These are phyloP conservation scores for Tuber brumale DNA, from an alignment of 495 filamentous ascomycete species.

Conservation along the genomic window DNA sequence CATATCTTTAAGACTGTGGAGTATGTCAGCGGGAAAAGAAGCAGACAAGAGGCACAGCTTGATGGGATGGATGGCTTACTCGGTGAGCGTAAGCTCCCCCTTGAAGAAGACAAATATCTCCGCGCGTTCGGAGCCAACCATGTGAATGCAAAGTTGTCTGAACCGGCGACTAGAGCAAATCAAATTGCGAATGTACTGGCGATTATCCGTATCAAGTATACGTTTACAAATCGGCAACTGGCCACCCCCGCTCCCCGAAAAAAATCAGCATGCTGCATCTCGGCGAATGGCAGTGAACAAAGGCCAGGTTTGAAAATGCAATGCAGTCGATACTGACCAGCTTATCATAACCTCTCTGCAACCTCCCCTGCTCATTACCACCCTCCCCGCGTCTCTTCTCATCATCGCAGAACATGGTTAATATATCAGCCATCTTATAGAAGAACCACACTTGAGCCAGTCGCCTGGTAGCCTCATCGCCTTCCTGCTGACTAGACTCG, in stretches of 20 bases:
- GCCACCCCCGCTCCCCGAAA: neutral
- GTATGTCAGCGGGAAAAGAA: conserved; percentile 4
- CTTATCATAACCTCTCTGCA: conserved; percentile 35
- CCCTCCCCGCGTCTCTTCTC: conserved; percentile 34
- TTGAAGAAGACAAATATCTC: conserved; percentile 37
- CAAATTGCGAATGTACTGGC: conserved; percentile 34
- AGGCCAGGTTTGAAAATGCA: neutral
- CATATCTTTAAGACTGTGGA: conserved; percentile 31
- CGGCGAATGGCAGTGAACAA: neutral
- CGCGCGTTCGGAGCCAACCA: conserved; percentile 27
- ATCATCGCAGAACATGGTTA: conserved; percentile 31
- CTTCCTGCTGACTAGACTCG: conserved; percentile 22
- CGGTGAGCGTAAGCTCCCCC: conserved; percentile 33
- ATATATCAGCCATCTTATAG: conserved; percentile 37
- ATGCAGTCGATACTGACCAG: conserved; percentile 18
- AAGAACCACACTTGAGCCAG: conserved; percentile 38
- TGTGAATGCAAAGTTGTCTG: conserved; percentile 31
- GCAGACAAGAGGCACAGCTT: neutral
- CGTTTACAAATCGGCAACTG: conserved; percentile 37
- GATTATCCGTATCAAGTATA: conserved; percentile 36
- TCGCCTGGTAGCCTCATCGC: conserved; percentile 33
- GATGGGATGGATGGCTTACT: conserved; percentile 11
- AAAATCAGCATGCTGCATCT: conserved; percentile 2
- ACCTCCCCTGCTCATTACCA: conserved; percentile 31
- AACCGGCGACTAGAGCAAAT: conserved; percentile 36